Evolutionary conservation across 2,329 filamentous ascomycete species (phyloP), one percentile per base, ranked within the genome.

Genomic region (Paradendryphiella salina): DNA sequence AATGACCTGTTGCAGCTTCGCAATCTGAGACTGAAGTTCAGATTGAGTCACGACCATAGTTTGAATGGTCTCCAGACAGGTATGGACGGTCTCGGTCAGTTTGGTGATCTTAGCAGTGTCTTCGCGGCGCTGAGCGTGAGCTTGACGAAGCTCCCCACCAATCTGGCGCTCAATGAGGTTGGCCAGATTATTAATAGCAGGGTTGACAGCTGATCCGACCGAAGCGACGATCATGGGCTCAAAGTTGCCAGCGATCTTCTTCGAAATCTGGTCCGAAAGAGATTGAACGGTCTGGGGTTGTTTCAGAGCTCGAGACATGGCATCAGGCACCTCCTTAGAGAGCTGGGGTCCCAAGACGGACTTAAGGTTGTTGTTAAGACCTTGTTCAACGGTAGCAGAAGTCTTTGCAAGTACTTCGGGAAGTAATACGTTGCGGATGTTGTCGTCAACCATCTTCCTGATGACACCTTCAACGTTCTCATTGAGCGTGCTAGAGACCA

Each of bases 391-490:
- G 4, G 86, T 82, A 54, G 84, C 82, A 36, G 83, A 80, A 11
- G 89, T 85, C 34, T 86, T 79, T 43, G 85, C 81, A 33, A 85
- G 82, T 49, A 97, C 77, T 26, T 85, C 80, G 9, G 94, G 93
- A 44, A 96, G 78, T 36, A 96, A 84, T 11, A 85, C 81, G 47
- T 85, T 81, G 54, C 89, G 83, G 59, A 96, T 89, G 70, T 88
- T 88, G 39, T 85, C 81, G 38, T 84, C 83, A 42, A 96, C 86
- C 60, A 96, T 89, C 54, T 85, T 85, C 54, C 85, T 80, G 31
- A 96, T 80, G 17, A 89, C 89, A 64, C 88, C 86, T 72, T 90
- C 86, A 18, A 89, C 83, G 49, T 89, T 89, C 53, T 87, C 85
- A 9, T 83, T 84, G 36, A 90, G 73, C 2, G 86, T 88, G 55